These are phyloP conservation scores for Pseudoscleropodium purum DNA, from an alignment of 225 moss, liverwort and hornwort species.

Conservation along the genomic window DNA sequence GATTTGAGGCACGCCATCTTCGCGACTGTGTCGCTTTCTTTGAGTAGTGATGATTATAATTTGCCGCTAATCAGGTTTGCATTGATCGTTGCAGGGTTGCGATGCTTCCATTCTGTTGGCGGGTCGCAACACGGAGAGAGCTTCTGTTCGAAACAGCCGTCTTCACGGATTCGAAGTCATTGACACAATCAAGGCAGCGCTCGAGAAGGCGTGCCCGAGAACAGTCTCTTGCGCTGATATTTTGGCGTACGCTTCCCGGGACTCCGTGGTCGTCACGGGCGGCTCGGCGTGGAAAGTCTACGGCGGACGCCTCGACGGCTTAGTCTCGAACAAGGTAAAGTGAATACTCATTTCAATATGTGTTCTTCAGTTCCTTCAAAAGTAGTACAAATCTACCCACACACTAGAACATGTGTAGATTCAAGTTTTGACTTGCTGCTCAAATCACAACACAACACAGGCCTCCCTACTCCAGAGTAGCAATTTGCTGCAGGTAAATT, in stretches of 20 bases:
- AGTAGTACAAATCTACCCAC: background rate
- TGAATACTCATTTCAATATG: background rate
- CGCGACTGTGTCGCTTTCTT: background rate
- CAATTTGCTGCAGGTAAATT: background rate
- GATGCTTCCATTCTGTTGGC: slow-evolving; percentile 36
- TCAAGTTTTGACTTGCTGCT: background rate
- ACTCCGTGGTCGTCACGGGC: slow-evolving; percentile 7
- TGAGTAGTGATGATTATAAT: background rate
- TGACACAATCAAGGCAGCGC: slow-evolving; percentile 13
- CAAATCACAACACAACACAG: background rate
- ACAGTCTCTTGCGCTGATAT: slow-evolving; percentile 49
- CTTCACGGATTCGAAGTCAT: slow-evolving; percentile 39
- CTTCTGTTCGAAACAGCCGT: background rate
- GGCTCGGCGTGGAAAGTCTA: slow-evolving; percentile 11
- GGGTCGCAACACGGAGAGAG: slow-evolving; percentile 13
- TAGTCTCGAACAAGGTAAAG: slow-evolving; percentile 1
- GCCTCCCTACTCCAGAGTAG: background rate
- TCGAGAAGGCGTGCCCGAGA: slow-evolving; percentile 23
- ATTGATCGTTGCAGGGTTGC: slow-evolving; percentile 22
- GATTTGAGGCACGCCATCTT: background rate
- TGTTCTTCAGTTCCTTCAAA: background rate
- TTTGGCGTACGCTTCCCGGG: slow-evolving; percentile 41
- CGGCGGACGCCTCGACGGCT: slow-evolving; percentile 29
- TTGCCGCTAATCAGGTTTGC: background rate
- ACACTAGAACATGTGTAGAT: background rate